Evolutionary conservation across 768 basidiomycete genomes (phyloP).

Genomic region (Rhizopogon vinicolor): DNA sequence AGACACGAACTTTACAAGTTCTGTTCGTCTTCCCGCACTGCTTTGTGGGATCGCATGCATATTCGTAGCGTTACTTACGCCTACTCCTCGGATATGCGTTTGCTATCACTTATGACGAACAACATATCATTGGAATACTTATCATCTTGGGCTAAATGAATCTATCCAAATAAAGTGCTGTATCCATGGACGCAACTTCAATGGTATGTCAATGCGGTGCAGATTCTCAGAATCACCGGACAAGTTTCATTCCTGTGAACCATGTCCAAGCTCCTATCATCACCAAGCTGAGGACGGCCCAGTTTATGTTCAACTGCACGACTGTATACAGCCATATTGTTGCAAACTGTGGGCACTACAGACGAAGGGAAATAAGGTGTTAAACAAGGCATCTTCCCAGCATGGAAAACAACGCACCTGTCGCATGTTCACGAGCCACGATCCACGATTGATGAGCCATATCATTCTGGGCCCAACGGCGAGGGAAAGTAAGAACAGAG

Average conservation of each 20-base stretch:
- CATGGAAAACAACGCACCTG: conserved; percentile 43
- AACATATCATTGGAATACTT: neutral
- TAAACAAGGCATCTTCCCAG: neutral
- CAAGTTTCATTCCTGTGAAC: conserved; percentile 55
- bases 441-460: conserved; percentile 64
- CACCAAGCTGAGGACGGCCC: conserved; percentile 52
- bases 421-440: conserved; percentile 67
- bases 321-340: conserved; percentile 78
- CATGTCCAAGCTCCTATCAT: conserved; percentile 53
- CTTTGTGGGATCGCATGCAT: neutral
- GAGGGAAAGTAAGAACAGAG: conserved; percentile 56
- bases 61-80: neutral
- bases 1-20: conserved; percentile 5
- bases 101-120: neutral
- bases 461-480: conserved; percentile 62
- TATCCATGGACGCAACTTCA: no score
- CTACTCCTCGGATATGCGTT: neutral
- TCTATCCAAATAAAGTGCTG: neutral
- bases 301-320: conserved; percentile 61
- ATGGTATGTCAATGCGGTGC: neutral
- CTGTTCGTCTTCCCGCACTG: neutral
- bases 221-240: conserved; percentile 15
- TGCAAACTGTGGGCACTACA: conserved; percentile 69
- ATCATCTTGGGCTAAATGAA: neutral
- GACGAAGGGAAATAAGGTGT: conserved; percentile 2